Percentiles rank a stretch among this genome's conserved stretches.
Evolutionary conservation across 768 basidiomycete species (phyloP).

Genomic region (Boletellus sp.): DNA sequence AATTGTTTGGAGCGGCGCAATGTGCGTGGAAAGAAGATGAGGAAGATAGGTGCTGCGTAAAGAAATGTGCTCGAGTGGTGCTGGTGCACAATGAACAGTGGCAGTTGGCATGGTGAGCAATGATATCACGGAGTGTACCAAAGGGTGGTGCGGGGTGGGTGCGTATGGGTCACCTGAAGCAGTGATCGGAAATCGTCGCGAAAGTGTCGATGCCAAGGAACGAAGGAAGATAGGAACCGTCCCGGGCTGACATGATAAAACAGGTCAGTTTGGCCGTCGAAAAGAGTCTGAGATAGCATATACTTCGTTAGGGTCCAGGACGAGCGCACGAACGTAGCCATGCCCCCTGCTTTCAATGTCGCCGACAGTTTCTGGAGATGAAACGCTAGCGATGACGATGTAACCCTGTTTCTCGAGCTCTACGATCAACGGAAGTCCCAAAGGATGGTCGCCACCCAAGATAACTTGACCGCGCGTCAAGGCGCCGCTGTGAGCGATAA

Average conservation of each 20-base stretch:
- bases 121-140: constrained; percentile 76
- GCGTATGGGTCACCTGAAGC: constrained; percentile 78
- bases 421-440: constrained; percentile 67
- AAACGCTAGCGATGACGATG: constrained; percentile 78
- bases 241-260: constrained; percentile 47
- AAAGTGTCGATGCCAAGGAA: constrained; percentile 74
- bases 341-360: constrained; percentile 60
- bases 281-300: constrained; percentile 12
- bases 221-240: constrained; percentile 75
- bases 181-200: constrained; percentile 77
- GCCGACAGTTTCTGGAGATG: constrained; percentile 60
- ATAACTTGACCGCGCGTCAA: constrained; percentile 48
- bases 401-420: constrained; percentile 77
- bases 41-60: constrained; percentile 61
- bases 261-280: neutral
- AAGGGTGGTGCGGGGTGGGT: constrained; percentile 58
- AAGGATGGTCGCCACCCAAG: constrained; percentile 73
- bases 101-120: constrained; percentile 56
- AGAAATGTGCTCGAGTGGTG: constrained; percentile 70
- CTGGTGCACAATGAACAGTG: constrained; percentile 37
- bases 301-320: constrained; percentile 78
- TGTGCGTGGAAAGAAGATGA: constrained; percentile 69
- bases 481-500: neutral
- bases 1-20: constrained; percentile 72
- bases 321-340: constrained; percentile 78